A percentile compares a stretch with the other conserved stretches of the same genome.
These are phyloP conservation scores for Suhomyces coccinellae DNA, from an alignment of 1,139 yeast species.

Conservation along the genomic window DNA sequence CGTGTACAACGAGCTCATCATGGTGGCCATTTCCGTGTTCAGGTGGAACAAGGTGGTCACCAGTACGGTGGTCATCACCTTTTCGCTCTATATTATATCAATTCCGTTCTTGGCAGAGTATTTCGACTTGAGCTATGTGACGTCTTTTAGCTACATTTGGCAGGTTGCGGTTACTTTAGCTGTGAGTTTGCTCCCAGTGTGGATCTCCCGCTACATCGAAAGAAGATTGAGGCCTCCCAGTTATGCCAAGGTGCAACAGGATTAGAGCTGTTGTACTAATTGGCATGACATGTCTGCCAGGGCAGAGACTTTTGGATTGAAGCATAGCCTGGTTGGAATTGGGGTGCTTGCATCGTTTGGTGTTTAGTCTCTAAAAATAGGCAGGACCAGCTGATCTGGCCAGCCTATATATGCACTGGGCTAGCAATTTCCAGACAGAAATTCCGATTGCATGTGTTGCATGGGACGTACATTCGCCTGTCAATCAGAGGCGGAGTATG, in stretches of 20 bases:
- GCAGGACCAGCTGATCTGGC: too few relatives aligned
- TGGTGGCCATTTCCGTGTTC: slow-evolving; percentile 91
- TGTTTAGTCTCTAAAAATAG: too few relatives aligned
- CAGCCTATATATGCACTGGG: too few relatives aligned
- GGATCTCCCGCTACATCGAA: slow-evolving; percentile 76
- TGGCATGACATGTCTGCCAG: too few relatives aligned
- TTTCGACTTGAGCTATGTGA: slow-evolving; percentile 68
- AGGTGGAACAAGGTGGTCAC: slow-evolving; percentile 87
- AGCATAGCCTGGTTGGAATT: too few relatives aligned
- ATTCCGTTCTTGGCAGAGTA: slow-evolving; percentile 84
- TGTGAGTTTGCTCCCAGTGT: slow-evolving; percentile 82
- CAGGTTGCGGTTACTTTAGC: slow-evolving; percentile 63
- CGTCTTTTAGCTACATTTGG: slow-evolving; percentile 64
- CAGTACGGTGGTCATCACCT: slow-evolving; percentile 68
- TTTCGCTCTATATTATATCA: slow-evolving; percentile 65
- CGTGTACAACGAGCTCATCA: slow-evolving; percentile 79
- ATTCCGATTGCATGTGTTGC: too few relatives aligned
- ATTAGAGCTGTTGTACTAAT: slow-evolving; percentile 9
- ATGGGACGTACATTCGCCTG: too few relatives aligned
- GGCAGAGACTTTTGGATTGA: too few relatives aligned
- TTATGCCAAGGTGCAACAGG: slow-evolving; percentile 95
- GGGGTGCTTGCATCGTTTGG: too few relatives aligned
- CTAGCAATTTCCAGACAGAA: too few relatives aligned
- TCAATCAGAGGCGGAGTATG: too few relatives aligned
- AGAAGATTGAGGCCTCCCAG: slow-evolving; percentile 87